These are phyloP conservation scores for Lactarius sp. DNA, from an alignment of 768 basidiomycete genomes.

Conservation along the genomic window DNA sequence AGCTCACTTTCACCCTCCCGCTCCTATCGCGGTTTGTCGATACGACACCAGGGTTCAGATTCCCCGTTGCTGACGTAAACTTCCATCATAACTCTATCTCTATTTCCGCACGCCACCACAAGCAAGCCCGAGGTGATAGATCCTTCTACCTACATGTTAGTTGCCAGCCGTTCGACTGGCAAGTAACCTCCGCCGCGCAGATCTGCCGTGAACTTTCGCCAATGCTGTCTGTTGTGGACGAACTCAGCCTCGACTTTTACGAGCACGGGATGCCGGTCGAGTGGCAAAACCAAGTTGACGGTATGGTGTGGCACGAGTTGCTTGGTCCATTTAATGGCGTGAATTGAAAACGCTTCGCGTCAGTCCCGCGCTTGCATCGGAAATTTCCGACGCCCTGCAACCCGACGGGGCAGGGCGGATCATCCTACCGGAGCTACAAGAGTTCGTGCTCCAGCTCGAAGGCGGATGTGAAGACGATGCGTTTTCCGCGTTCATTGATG, in stretches of 20 bases:
- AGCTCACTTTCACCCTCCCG: too few relatives aligned
- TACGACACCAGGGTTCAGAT: too few relatives aligned
- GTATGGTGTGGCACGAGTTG: too few relatives aligned
- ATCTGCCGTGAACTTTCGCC: neutral
- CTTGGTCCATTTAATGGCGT: too few relatives aligned
- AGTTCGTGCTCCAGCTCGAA: neutral
- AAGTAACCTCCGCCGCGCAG: neutral
- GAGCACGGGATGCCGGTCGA: too few relatives aligned
- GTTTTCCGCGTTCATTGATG: neutral
- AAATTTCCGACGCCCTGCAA: neutral
- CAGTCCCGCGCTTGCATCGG: neutral
- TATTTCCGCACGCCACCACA: neutral
- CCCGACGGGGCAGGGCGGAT: neutral
- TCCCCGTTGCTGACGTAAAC: too few relatives aligned
- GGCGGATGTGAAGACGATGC: too few relatives aligned
- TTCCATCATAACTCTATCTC: neutral
- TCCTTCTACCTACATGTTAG: neutral
- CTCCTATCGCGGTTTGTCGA: too few relatives aligned
- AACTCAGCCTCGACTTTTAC: neutral
- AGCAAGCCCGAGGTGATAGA: neutral
- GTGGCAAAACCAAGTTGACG: too few relatives aligned
- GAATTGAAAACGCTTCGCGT: neutral
- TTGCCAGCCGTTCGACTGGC: slow-evolving; percentile 4
- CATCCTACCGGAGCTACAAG: neutral
- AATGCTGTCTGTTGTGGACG: neutral